Conservation (phyloP, 208 protist genomes). For the Angomonas deanei region DNA sequence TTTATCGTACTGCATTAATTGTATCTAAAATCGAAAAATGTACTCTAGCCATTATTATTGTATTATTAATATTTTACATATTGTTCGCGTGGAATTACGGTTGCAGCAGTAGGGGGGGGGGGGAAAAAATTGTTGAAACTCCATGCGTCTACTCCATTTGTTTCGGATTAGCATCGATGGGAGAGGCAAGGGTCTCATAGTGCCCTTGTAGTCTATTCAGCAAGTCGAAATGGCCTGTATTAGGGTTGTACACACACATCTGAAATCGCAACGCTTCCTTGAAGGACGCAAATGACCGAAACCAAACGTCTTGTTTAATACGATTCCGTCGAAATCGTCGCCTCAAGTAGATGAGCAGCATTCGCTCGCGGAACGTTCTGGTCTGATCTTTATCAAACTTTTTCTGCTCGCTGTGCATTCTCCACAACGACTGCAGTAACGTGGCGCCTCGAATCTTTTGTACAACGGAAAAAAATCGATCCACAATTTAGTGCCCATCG, state of each 20-base stretch:
- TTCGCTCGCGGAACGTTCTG: slow-evolving; percentile 20
- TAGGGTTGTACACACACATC: slow-evolving; percentile 50
- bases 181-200: slow-evolving; percentile 20
- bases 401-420: slow-evolving; percentile 61
- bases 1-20: no score
- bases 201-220: slow-evolving; percentile 56
- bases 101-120: not conserved
- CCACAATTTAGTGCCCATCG: slow-evolving; percentile 65
- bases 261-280: slow-evolving; percentile 47
- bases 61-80: no score
- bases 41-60: no score
- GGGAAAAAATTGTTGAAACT: no score
- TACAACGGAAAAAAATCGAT: slow-evolving; percentile 73
- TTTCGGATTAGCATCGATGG: not conserved
- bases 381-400: slow-evolving; percentile 38
- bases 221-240: slow-evolving; percentile 57
- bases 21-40: no score
- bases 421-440: slow-evolving; percentile 77
- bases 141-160: not conserved
- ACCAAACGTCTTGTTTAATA: slow-evolving; percentile 32
- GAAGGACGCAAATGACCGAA: slow-evolving; percentile 35
- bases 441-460: slow-evolving; percentile 67
- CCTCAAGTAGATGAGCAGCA: slow-evolving; percentile 31
- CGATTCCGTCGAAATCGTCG: slow-evolving; percentile 48
- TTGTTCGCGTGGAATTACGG: no score